phyloP scores from a whole-genome alignment of 371 early-diverging fungal genomes.

The Synchytrium microbalum region DNA sequence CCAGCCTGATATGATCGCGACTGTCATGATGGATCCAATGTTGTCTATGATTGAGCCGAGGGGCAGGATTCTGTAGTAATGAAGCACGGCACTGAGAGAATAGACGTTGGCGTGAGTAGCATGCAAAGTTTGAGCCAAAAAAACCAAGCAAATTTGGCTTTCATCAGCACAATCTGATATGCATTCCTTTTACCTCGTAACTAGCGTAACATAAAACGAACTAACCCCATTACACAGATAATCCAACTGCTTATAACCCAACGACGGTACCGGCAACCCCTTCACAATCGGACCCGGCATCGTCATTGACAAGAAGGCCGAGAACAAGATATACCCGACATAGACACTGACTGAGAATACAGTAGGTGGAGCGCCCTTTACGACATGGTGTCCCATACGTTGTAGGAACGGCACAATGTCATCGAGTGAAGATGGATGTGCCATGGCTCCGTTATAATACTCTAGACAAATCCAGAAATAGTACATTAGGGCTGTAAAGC shows the following conservation, averaged over 20 bases:
- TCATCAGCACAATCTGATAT: neutral
- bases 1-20: conserved; percentile 50
- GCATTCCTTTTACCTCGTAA: conserved; percentile 14
- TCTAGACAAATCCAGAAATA: conserved; percentile 65
- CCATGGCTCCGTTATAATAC: conserved; percentile 52
- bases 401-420: conserved; percentile 12
- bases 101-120: neutral
- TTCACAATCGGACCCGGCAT: conserved; percentile 64
- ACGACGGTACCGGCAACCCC: conserved; percentile 60
- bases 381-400: conserved; percentile 27
- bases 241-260: conserved; percentile 48
- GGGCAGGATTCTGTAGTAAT: conserved; percentile 42
- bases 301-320: conserved; percentile 46
- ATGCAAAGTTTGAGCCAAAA: neutral
- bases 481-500: conserved; percentile 64
- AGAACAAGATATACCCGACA: conserved; percentile 48
- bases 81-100: conserved; percentile 38
- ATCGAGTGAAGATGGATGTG: conserved; percentile 34
- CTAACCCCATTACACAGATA: conserved; percentile 55
- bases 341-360: conserved; percentile 50
- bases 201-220: conserved; percentile 46
- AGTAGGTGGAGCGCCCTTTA: conserved; percentile 41
- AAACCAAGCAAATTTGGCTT: neutral
- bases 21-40: conserved; percentile 53
- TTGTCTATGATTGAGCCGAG: conserved; percentile 51